A percentile compares a stretch with the other conserved stretches of the same genome.
Conservation (phyloP, 768 basidiomycete genomes). For the Suillus clintonianus region DNA sequence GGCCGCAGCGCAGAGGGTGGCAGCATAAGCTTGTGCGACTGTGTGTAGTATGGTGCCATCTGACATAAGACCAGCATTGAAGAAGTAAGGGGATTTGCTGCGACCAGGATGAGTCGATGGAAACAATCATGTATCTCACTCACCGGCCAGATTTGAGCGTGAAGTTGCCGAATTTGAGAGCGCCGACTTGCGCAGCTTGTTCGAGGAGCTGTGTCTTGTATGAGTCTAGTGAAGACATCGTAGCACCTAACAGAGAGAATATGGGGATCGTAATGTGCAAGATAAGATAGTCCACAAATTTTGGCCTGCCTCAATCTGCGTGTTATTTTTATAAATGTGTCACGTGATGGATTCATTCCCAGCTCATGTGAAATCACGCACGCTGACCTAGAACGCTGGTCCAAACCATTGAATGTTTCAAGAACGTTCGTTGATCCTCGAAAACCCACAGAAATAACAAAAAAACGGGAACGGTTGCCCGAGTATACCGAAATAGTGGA, state of each 20-base stretch:
- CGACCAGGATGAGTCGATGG: not conserved
- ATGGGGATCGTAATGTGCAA: not conserved
- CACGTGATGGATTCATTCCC: not conserved
- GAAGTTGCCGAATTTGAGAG: constrained; percentile 89
- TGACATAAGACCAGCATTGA: constrained; percentile 90
- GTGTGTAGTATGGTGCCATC: constrained; percentile 79
- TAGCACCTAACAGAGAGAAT: not conserved
- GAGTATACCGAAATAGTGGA: not conserved
- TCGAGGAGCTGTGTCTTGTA: constrained; percentile 71
- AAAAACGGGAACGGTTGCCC: not conserved
- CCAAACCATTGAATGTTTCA: no score
- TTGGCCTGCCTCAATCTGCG: not conserved
- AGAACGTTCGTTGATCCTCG: not conserved
- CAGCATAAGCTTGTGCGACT: constrained; percentile 81
- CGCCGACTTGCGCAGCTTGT: constrained; percentile 66
- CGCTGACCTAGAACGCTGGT: not conserved
- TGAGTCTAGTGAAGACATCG: constrained; percentile 30
- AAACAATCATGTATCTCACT: constrained; percentile 26
- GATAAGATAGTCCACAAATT: not conserved
- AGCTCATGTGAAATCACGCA: not conserved
- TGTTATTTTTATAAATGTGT: not conserved
- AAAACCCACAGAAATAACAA: not conserved
- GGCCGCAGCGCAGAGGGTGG: constrained; percentile 65
- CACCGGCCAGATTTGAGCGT: constrained; percentile 95
- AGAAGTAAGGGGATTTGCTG: constrained; percentile 93